phyloP scores from a whole-genome alignment of 441 rosid species.

The Viola pubescens region DNA sequence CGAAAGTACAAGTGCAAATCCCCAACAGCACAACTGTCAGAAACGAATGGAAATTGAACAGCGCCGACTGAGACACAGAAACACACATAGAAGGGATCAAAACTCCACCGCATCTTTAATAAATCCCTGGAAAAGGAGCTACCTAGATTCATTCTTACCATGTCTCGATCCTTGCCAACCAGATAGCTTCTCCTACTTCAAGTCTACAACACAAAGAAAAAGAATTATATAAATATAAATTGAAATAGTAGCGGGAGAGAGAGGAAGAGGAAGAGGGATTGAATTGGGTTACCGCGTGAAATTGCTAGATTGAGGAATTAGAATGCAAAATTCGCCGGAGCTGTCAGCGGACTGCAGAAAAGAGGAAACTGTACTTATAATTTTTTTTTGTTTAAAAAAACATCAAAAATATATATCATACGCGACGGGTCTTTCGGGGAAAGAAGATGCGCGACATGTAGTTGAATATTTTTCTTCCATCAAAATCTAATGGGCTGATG shows the following conservation, averaged over 20 bases:
- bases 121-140: not conserved
- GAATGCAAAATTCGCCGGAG: too few relatives aligned
- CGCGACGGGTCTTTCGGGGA: too few relatives aligned
- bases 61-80: conserved; percentile 57
- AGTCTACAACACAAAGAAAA: conserved; percentile 7
- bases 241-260: not conserved
- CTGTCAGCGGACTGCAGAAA: too few relatives aligned
- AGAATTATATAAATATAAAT: not conserved
- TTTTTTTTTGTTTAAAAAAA: too few relatives aligned
- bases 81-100: not conserved
- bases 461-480: too few relatives aligned
- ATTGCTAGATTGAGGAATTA: too few relatives aligned
- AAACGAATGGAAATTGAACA: conserved; percentile 92
- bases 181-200: conserved; percentile 15
- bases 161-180: conserved; percentile 11
- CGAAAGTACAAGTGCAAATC: conserved; percentile 83
- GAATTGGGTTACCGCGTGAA: too few relatives aligned
- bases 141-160: conserved; percentile 21
- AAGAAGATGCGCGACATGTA: too few relatives aligned
- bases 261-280: too few relatives aligned
- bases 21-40: conserved; percentile 83
- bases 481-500: too few relatives aligned
- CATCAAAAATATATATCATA: too few relatives aligned
- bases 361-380: too few relatives aligned
- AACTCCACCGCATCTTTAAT: not conserved